phyloP scores from a whole-genome alignment of 106 monocot species.

The Dioscorea zingiberensis region DNA sequence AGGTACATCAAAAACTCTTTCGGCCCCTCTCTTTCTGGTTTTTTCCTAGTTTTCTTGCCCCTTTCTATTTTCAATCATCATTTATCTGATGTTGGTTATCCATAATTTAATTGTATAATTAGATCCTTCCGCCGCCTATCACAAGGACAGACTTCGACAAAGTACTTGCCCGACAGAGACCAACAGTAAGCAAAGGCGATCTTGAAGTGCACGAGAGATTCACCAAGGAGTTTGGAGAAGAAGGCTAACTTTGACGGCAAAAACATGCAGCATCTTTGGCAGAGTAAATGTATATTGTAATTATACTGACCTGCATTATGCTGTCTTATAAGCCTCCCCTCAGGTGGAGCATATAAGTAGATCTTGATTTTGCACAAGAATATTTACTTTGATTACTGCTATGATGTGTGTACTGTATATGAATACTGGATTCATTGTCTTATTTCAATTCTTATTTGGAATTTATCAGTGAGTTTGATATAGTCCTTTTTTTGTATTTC shows the following conservation, averaged over 20 bases:
- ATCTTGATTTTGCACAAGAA: background rate
- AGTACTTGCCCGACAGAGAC: constrained; percentile 64
- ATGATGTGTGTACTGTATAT: no score
- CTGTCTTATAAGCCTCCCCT: background rate
- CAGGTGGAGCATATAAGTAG: no score
- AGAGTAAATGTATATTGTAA: constrained; percentile 19
- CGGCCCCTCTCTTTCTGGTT: background rate
- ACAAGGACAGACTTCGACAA: constrained; percentile 62
- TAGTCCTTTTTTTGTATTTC: no score
- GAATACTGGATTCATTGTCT: no score
- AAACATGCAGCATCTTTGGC: background rate
- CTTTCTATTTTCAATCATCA: background rate
- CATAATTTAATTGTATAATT: background rate
- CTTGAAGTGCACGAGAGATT: constrained; percentile 76
- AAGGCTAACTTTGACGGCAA: constrained; percentile 20
- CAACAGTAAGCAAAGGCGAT: constrained; percentile 66
- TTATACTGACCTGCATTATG: background rate
- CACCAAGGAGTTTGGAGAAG: constrained; percentile 81
- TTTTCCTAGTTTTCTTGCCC: no score
- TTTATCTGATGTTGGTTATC: background rate
- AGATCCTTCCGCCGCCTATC: constrained; percentile 80
- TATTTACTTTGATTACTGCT: no score
- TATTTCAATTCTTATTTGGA: no score
- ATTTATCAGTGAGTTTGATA: no score
- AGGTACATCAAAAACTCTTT: constrained; percentile 16